Evolutionary conservation across 345 rosid species (phyloP).

Genomic region (Heritiera littoralis): DNA sequence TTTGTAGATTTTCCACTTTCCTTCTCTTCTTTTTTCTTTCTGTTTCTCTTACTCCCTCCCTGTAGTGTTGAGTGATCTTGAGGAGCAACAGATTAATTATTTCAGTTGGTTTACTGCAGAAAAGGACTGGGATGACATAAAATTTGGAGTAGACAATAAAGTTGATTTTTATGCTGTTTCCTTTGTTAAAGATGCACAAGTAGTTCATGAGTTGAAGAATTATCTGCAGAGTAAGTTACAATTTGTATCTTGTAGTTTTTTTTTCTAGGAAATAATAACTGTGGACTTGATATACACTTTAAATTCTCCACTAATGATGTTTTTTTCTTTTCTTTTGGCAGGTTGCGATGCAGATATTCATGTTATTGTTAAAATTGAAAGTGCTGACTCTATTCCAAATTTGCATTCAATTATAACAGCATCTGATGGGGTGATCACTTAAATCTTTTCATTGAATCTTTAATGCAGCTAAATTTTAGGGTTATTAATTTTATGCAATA

Average conservation of each 20-base stretch:
- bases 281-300: background rate
- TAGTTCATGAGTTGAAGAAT: slow-evolving; percentile 95
- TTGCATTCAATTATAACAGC: slow-evolving; percentile 95
- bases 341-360: slow-evolving; percentile 88
- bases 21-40: background rate
- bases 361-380: slow-evolving; percentile 87
- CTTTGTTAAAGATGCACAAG: slow-evolving; percentile 98
- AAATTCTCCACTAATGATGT: slow-evolving; percentile 11
- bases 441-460: slow-evolving; percentile 22
- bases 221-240: slow-evolving; percentile 65
- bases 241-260: background rate
- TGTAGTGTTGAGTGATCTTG: background rate
- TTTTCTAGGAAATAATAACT: background rate
- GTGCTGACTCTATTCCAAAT: slow-evolving; percentile 97
- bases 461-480: slow-evolving; percentile 16
- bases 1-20: background rate
- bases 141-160: slow-evolving; percentile 93
- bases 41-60: background rate
- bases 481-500: background rate
- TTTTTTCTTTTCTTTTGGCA: slow-evolving; percentile 33
- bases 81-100: background rate
- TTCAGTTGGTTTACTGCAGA: slow-evolving; percentile 49
- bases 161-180: slow-evolving; percentile 98
- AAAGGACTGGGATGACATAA: slow-evolving; percentile 99
- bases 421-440: slow-evolving; percentile 85